Percentiles rank a stretch among this genome's conserved stretches.
Evolutionary conservation across 208 protist species (phyloP).

Genomic region (Trypanosoma mega): DNA sequence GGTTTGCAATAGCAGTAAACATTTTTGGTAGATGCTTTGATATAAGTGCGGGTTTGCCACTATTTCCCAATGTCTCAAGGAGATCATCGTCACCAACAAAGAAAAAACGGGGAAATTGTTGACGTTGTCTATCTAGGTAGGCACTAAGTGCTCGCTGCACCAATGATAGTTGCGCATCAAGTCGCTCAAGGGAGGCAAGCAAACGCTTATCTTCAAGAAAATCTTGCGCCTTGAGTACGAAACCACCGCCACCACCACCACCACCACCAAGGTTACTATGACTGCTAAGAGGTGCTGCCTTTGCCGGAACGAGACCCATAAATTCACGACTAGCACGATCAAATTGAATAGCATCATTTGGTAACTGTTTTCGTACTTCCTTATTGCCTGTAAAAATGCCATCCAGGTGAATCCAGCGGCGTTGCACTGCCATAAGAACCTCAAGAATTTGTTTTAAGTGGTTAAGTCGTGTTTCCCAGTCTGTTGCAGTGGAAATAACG

Average conservation of each 20-base stretch:
- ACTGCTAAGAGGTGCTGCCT: constrained; percentile 52
- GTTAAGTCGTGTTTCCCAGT: constrained; percentile 95
- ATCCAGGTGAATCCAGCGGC: constrained; percentile 98
- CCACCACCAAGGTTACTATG: too few relatives aligned
- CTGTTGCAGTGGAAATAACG: constrained; percentile 57
- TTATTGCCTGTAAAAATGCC: constrained; percentile 95
- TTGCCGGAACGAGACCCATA: constrained; percentile 90
- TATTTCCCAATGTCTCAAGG: constrained; percentile 99
- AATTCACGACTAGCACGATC: constrained; percentile 94
- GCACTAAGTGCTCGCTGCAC: constrained; percentile 97
- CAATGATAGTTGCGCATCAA: constrained; percentile 89
- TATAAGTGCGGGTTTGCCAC: constrained; percentile 91
- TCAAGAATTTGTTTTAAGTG: constrained; percentile 91
- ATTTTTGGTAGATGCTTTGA: constrained; percentile 99
- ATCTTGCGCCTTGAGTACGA: constrained; percentile 67
- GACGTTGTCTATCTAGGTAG: constrained; percentile 97
- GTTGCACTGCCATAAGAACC: constrained; percentile 94
- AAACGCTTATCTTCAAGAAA: constrained; percentile 94
- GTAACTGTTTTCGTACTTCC: constrained; percentile 96
- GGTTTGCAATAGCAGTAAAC: constrained; percentile 97
- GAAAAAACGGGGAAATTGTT: constrained; percentile 99
- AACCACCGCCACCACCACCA: constrained; percentile 26
- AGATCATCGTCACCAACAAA: constrained; percentile 99
- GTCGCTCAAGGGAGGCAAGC: constrained; percentile 86
- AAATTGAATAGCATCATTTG: constrained; percentile 94